phyloP scores from a whole-genome alignment of 495 filamentous ascomycete genomes.

The Amniculicola lignicola region DNA sequence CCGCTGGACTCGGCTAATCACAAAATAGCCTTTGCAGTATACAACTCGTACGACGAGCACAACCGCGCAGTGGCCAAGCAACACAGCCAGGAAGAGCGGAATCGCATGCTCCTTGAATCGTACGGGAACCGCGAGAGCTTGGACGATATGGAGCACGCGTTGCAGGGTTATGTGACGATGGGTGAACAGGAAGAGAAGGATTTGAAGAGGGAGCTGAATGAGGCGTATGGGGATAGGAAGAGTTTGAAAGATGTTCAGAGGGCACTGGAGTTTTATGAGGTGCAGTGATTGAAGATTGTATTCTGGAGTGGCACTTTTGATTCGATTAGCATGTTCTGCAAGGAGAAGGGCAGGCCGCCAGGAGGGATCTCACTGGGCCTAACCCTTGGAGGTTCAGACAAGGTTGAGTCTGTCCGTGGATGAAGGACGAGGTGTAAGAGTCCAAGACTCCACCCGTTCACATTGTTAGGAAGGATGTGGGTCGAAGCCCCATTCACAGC shows the following conservation, averaged over 20 bases:
- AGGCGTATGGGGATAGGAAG: conserved; percentile 20
- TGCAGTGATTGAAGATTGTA: conserved; percentile 21
- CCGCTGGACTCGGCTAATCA: conserved; percentile 10
- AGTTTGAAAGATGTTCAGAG: conserved; percentile 20
- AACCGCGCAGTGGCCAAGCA: neutral
- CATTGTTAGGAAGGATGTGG: no score
- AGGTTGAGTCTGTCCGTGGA: no score
- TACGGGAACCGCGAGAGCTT: conserved; percentile 5
- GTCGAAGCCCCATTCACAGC: no score
- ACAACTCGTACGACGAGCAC: conserved; percentile 13
- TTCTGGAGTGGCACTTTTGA: no score
- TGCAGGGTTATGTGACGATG: neutral
- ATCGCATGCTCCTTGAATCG: neutral
- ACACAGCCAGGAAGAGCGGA: conserved; percentile 1
- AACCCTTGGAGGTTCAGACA: no score
- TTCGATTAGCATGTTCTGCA: no score
- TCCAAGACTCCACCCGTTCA: no score
- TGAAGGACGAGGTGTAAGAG: no score
- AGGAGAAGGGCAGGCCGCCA: no score
- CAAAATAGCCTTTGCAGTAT: conserved; percentile 2
- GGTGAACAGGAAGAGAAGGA: neutral
- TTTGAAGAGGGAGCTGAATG: conserved; percentile 3
- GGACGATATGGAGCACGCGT: conserved; percentile 4
- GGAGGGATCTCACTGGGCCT: no score
- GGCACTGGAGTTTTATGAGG: conserved; percentile 20